A percentile compares a stretch with the other conserved stretches of the same genome.
Conservation (phyloP, 352 stramenopile genomes). For the Pythium aristosporum region DNA sequence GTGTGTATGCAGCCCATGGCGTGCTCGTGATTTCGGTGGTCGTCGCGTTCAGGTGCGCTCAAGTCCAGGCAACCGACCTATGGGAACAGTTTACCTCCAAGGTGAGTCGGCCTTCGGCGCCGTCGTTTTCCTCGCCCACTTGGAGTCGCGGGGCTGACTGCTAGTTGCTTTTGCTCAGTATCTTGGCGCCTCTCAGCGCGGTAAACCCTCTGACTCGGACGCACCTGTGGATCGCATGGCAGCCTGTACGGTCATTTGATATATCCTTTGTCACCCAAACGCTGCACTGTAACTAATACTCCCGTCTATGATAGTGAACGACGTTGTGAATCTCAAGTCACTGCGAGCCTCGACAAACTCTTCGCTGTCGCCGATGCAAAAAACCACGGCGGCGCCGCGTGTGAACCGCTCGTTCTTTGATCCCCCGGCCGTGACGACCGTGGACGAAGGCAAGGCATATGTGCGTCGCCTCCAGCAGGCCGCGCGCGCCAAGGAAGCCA, state of each 20-base stretch:
- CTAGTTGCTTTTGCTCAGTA: slow-evolving; percentile 6
- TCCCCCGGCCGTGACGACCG: slow-evolving; percentile 50
- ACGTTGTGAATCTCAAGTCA: slow-evolving; percentile 59
- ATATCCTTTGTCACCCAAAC: no score
- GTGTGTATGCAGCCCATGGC: slow-evolving; percentile 37
- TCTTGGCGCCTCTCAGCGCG: slow-evolving; percentile 5
- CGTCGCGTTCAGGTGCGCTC: slow-evolving; percentile 56
- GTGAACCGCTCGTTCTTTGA: slow-evolving; percentile 73
- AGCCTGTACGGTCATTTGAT: slow-evolving; percentile 2
- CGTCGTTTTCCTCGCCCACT: not conserved
- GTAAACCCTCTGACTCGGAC: slow-evolving; percentile 1
- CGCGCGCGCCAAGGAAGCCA: slow-evolving; percentile 46
- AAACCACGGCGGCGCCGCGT: slow-evolving; percentile 24
- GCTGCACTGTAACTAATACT: not conserved
- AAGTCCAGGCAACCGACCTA: slow-evolving; percentile 64
- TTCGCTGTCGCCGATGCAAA: slow-evolving; percentile 44
- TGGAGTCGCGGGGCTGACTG: not conserved
- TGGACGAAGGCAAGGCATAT: slow-evolving; percentile 75
- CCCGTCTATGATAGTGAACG: slow-evolving; percentile 39
- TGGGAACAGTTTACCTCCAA: slow-evolving; percentile 60
- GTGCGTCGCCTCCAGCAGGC: slow-evolving; percentile 58
- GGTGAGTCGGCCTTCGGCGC: slow-evolving; percentile 20
- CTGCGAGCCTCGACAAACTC: slow-evolving; percentile 27
- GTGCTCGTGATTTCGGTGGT: slow-evolving; percentile 54
- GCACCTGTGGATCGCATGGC: slow-evolving; percentile 14